Base-by-base conservation (phyloP, 768 basidiomycete species). In the Phylloporus rhodoxanthus region DNA sequence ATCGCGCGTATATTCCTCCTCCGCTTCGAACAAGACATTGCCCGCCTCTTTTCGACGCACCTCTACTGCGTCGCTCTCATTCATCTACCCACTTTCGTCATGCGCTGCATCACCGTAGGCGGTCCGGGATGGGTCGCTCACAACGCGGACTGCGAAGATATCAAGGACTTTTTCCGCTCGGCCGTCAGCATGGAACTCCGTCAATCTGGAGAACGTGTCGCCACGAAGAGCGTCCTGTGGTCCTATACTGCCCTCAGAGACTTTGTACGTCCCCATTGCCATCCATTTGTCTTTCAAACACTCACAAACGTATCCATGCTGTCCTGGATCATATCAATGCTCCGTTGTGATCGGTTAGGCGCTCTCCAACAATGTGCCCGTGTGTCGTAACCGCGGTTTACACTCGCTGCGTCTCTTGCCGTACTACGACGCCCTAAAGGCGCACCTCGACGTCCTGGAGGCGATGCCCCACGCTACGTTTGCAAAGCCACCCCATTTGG, bases 211-310 rank as follows among this genome's bases (percentile, higher is more conserved):
- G 85, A 87, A 56, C 75, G 85, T 26, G 84, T 87, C 17, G 86
- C 86, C 8, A 87, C 85, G 8, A 87, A 86, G 73, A 85, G 82
- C 57, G 82, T 87, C 17, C 67, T 87, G 47, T 87, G 85, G 85
- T 83, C 82, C 1, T 87, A 87, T 65, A 87, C 86, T 2, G 85
- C 84, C 28, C 68, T 87, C 25, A 69, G 85, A 49, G 81, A 87
- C 67, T 87, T 87, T 61, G 85, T 86, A 68, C 60, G 36, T 37
- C 8, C 10, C 8, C 17, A n/a, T 34, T n/a, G 33, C 8, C 40
- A n/a, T 33, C 30, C 20, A n/a, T 20, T 45, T 38, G 2, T 23
- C 26, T 25, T 25, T 8, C 25, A 29, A 2, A 29, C 10, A 9
- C 28, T 29, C 28, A 9, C 28, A 29, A 10, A 29, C 28, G 28